A percentile compares a stretch with the other conserved stretches of the same genome.
These are phyloP conservation scores for Exsudoporus frostii DNA, from an alignment of 768 basidiomycete species.

Conservation along the genomic window DNA sequence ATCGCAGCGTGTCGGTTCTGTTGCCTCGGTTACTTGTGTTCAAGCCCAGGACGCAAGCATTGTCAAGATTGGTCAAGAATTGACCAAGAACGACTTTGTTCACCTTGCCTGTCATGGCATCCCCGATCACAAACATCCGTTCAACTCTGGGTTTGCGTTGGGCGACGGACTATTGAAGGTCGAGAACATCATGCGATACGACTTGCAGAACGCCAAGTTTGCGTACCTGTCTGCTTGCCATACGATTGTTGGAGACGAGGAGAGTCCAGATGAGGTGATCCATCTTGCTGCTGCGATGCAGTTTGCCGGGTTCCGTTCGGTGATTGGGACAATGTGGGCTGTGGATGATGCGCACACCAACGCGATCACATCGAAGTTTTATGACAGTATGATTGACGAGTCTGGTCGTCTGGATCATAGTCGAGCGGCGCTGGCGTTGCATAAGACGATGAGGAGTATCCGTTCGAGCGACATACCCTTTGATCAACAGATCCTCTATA, in stretches of 20 bases:
- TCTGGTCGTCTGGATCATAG: neutral
- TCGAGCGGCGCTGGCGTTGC: neutral
- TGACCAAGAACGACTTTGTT: no score
- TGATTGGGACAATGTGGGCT: constrained; percentile 14
- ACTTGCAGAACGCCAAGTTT: constrained; percentile 5
- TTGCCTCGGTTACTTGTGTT: no score
- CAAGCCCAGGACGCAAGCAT: no score
- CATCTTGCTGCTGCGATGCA: constrained; percentile 5
- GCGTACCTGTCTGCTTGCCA: constrained; percentile 27
- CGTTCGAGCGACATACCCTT: neutral
- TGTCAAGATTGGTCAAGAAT: no score
- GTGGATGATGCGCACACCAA: constrained; percentile 6
- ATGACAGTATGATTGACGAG: neutral
- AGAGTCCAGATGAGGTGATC: neutral
- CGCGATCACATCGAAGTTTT: neutral
- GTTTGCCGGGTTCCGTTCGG: constrained; percentile 7
- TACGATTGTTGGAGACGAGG: neutral
- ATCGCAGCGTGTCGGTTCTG: no score
- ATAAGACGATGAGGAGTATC: neutral
- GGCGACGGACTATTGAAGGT: neutral
- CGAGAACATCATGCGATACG: constrained; percentile 2
- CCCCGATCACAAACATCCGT: constrained; percentile 5
- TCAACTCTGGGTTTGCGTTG: constrained; percentile 14
- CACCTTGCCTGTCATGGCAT: constrained; percentile 16
- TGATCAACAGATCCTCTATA: constrained; percentile 3